Conservation (phyloP, 2,329 filamentous ascomycete species). For the Cordyceps militaris region DNA sequence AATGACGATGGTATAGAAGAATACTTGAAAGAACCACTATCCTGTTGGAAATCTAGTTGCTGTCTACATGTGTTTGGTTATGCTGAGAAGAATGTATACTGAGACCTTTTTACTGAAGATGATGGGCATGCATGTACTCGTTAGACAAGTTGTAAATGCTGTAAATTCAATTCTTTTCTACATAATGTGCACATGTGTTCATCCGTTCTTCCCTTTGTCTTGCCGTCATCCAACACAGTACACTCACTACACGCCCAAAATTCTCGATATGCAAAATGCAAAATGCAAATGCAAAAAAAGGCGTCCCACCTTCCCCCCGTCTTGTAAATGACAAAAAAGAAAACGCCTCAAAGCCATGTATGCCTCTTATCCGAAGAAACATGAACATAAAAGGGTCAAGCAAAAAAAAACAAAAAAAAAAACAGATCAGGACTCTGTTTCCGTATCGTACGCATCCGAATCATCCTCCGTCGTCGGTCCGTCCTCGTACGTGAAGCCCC, state of each 20-base stretch:
- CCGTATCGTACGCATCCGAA: not conserved
- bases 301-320: too few species aligned
- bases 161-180: not conserved
- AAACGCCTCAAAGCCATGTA: not conserved
- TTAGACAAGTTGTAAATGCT: too few species aligned
- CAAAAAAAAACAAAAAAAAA: not conserved
- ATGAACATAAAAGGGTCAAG: not conserved
- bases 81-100: too few species aligned
- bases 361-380: not conserved
- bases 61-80: too few species aligned
- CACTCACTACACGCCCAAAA: not conserved
- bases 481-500: constrained; percentile 29
- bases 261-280: not conserved
- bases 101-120: too few species aligned
- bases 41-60: not conserved
- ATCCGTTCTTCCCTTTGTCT: too few species aligned
- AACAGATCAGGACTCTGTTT: not conserved
- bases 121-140: too few species aligned
- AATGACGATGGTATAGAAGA: not conserved
- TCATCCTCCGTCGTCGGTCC: not conserved
- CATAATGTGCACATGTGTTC: not conserved
- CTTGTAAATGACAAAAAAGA: not conserved
- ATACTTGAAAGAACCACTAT: not conserved
- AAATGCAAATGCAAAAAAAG: not conserved
- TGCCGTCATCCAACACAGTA: not conserved